Conservation (phyloP, 2,329 filamentous ascomycete species). For the Ascochyta pisi region DNA sequence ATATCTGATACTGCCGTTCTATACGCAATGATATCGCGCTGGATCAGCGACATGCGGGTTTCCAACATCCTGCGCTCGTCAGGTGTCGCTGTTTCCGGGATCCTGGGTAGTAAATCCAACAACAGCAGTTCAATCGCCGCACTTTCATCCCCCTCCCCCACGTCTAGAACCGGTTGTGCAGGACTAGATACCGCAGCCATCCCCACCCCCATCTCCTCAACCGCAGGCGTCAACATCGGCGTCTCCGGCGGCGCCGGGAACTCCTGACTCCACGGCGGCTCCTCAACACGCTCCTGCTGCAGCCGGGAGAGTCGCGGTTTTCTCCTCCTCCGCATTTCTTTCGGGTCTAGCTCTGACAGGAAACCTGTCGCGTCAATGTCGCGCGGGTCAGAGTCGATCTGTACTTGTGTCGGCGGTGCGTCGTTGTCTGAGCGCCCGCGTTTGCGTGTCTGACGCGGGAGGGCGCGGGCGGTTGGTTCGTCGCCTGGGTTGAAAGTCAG, state of each 20-base stretch:
- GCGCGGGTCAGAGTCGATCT: slow-evolving; percentile 11
- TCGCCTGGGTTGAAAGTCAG: not conserved
- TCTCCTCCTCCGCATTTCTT: not conserved
- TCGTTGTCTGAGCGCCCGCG: not conserved
- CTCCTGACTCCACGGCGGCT: slow-evolving; percentile 12
- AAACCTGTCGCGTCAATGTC: slow-evolving; percentile 17
- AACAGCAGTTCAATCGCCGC: not conserved
- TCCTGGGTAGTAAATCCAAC: not conserved
- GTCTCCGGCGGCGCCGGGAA: not conserved
- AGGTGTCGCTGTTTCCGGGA: not conserved
- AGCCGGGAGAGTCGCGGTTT: slow-evolving; percentile 3
- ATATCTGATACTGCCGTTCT: slow-evolving; percentile 1
- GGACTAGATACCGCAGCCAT: not conserved
- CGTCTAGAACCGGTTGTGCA: too few relatives aligned
- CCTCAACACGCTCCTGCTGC: not conserved
- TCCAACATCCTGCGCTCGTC: slow-evolving; percentile 1
- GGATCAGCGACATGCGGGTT: not conserved
- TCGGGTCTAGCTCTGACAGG: slow-evolving; percentile 7
- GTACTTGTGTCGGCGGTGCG: not conserved
- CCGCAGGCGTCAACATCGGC: not conserved
- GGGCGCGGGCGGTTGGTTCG: not conserved
- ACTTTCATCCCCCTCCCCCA: not conserved
- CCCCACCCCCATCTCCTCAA: not conserved
- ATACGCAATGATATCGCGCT: slow-evolving; percentile 2
- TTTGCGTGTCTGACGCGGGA: not conserved